A percentile compares a stretch with the other conserved stretches of the same genome.
These are phyloP conservation scores for Geotrichum restrictum DNA, from an alignment of 1,139 yeast species.

Conservation along the genomic window DNA sequence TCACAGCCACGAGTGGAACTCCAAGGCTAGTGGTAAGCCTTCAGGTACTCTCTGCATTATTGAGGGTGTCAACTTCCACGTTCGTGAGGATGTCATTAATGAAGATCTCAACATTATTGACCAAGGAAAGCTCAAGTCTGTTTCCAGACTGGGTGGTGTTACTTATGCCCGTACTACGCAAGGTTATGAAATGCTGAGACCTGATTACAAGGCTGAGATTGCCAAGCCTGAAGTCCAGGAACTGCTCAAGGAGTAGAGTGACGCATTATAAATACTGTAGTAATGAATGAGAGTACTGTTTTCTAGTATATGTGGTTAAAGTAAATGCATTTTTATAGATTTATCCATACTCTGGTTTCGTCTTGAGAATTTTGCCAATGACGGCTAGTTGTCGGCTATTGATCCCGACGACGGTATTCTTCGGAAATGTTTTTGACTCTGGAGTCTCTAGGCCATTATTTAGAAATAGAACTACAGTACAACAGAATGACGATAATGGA, in stretches of 20 bases:
- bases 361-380: too few relatives aligned
- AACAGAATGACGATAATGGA: too few relatives aligned
- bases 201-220: conserved; percentile 36
- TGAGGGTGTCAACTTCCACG: conserved; percentile 58
- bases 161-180: conserved; percentile 46
- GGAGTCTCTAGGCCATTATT: too few relatives aligned
- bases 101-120: conserved; percentile 44
- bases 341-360: too few relatives aligned
- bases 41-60: conserved; percentile 47
- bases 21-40: conserved; percentile 41
- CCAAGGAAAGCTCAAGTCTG: conserved; percentile 50
- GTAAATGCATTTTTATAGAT: too few relatives aligned
- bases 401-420: too few relatives aligned
- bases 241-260: conserved; percentile 3
- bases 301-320: background rate
- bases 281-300: background rate
- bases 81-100: conserved; percentile 52
- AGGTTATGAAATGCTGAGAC: conserved; percentile 47
- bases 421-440: too few relatives aligned
- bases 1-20: conserved; percentile 46
- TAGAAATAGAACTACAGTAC: background rate
- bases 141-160: conserved; percentile 55
- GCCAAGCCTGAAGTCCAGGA: conserved; percentile 22
- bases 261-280: background rate
- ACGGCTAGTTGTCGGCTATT: too few relatives aligned